Conservation (phyloP, 495 filamentous ascomycete genomes). For the Penicillium flavigenum region DNA sequence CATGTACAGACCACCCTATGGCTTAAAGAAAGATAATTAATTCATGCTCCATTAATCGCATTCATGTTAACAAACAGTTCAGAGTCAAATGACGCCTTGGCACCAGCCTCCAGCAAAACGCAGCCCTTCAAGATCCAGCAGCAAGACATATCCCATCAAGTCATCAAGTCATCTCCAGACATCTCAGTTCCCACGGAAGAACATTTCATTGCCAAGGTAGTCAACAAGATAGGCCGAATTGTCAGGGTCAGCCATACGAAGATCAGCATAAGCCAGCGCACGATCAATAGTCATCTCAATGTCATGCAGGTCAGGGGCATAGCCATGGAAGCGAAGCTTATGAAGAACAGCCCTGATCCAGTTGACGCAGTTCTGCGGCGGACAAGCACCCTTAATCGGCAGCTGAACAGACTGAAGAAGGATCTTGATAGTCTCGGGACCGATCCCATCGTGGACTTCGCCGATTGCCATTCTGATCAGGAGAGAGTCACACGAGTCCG, state of each 20-base stretch:
- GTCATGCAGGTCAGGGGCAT: neutral
- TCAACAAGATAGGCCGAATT: neutral
- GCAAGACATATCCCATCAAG: neutral
- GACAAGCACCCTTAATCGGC: conserved; percentile 1
- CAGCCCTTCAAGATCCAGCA: neutral
- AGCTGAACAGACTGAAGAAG: conserved; percentile 1
- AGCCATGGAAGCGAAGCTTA: neutral
- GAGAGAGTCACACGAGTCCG: neutral
- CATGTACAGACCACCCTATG: neutral
- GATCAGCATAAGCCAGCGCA: conserved; percentile 9
- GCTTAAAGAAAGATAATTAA: neutral
- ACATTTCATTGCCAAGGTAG: conserved; percentile 3
- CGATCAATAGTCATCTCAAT: neutral
- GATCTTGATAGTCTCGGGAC: neutral
- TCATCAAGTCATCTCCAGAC: neutral
- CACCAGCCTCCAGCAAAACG: neutral
- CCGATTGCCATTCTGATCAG: conserved; percentile 1
- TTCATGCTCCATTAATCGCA: neutral
- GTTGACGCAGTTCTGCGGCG: conserved; percentile 8
- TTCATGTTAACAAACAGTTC: neutral
- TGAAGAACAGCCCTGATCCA: conserved; percentile 3
- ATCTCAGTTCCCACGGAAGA: neutral
- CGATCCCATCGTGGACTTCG: neutral
- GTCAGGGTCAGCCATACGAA: neutral
- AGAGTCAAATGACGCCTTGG: neutral